Percentiles rank a stretch among this genome's conserved stretches.
phyloP scores from a whole-genome alignment of 176 grass and related monocot genomes.

The Typha latifolia region DNA sequence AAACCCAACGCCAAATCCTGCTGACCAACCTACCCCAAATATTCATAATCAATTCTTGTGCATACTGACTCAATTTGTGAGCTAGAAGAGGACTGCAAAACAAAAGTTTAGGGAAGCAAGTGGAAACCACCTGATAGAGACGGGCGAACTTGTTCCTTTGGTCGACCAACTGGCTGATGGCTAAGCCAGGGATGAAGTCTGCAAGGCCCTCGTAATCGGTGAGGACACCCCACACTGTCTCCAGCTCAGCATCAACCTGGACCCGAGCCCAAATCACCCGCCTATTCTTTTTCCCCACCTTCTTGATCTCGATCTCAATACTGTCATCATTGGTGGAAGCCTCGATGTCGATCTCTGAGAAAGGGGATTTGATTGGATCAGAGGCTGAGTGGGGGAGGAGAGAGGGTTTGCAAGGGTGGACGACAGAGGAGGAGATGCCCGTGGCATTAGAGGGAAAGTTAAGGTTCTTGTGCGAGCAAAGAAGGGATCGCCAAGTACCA shows the following conservation, averaged over 20 bases:
- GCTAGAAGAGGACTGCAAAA: background rate
- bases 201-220: constrained; percentile 86
- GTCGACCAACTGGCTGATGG: constrained; percentile 59
- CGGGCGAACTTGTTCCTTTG: constrained; percentile 38
- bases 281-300: constrained; percentile 40
- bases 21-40: constrained; percentile 46
- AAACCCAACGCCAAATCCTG: constrained; percentile 69
- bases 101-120: background rate
- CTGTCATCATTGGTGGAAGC: constrained; percentile 6
- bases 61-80: background rate
- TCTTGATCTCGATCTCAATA: constrained; percentile 53
- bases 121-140: constrained; percentile 47
- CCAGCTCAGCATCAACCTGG: constrained; percentile 42
- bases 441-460: background rate
- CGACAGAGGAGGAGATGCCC: background rate
- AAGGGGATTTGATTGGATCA: background rate
- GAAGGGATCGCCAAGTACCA: no score
- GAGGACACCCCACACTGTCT: constrained; percentile 64
- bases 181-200: constrained; percentile 69
- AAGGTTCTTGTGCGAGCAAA: background rate
- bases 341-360: background rate
- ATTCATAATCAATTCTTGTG: background rate
- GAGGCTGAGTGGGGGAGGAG: background rate
- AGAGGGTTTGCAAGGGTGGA: background rate
- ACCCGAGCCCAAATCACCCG: constrained; percentile 41